Conservation (phyloP, 2,329 filamentous ascomycete species). For the Colletotrichum sp. region DNA sequence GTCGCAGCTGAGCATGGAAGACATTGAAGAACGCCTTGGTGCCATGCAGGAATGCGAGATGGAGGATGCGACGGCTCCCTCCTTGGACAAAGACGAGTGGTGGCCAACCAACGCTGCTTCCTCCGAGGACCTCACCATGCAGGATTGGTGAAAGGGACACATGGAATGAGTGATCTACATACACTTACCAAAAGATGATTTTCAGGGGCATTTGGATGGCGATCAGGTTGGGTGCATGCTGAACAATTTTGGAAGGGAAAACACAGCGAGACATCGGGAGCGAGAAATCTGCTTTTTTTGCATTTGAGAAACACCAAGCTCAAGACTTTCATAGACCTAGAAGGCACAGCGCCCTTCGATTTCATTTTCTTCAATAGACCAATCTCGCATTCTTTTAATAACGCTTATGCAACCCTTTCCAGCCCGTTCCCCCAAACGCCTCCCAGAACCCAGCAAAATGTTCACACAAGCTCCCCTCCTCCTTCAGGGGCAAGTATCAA, state of each 20-base stretch:
- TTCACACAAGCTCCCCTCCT: background rate
- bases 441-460: background rate
- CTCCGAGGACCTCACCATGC: background rate
- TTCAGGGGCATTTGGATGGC: background rate
- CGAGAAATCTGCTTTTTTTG: background rate
- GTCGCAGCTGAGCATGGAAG: background rate
- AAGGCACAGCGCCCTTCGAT: background rate
- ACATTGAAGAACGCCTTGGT: background rate
- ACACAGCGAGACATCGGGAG: background rate
- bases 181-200: background rate
- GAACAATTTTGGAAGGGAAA: background rate
- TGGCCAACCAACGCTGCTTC: rapidly evolving
- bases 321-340: background rate
- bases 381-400: background rate
- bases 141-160: background rate
- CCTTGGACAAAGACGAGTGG: background rate
- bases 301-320: background rate
- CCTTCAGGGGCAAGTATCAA: conserved; percentile 40
- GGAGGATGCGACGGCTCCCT: background rate
- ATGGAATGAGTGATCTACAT: background rate
- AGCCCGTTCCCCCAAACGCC: background rate
- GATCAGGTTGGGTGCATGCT: background rate
- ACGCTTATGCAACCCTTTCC: background rate
- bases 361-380: background rate
- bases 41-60: background rate